Evolutionary conservation across 805 yeast genomes (phyloP).

Genomic region (Sungouiozyma ichnusensis): DNA sequence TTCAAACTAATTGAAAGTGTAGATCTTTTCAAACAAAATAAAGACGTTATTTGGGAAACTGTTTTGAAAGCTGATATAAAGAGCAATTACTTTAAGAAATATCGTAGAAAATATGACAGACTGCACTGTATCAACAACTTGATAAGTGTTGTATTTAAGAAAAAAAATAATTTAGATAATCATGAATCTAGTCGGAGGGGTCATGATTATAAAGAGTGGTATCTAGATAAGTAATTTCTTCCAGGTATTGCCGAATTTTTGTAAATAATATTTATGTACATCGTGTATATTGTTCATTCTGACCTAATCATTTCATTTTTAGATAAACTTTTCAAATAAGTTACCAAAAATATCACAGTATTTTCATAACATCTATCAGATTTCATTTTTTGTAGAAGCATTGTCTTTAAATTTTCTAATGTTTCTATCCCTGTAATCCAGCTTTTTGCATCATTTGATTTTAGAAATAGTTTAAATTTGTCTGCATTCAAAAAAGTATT

Average conservation of each 20-base stretch:
- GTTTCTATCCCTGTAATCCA: constrained; percentile 15
- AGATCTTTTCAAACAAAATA: constrained; percentile 30
- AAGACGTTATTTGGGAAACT: constrained; percentile 29
- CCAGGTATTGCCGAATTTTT: too few relatives aligned
- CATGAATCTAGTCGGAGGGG: too few relatives aligned
- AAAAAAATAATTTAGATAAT: too few relatives aligned
- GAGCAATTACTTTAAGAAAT: constrained; percentile 35
- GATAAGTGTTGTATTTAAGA: constrained; percentile 33
- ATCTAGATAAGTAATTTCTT: not conserved
- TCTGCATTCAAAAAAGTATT: constrained; percentile 13
- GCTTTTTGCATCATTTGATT: not conserved
- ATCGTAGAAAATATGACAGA: constrained; percentile 38
- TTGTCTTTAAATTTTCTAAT: constrained; percentile 38
- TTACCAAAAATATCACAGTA: constrained; percentile 39
- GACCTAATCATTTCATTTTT: constrained; percentile 8
- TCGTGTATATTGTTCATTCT: not conserved
- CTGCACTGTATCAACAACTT: constrained; percentile 44
- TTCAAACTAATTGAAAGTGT: constrained; percentile 33
- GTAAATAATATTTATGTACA: not conserved
- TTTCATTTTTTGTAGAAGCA: constrained; percentile 32
- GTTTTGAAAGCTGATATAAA: constrained; percentile 26
- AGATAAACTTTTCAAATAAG: constrained; percentile 42
- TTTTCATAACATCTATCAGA: constrained; percentile 37
- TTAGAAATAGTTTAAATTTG: constrained; percentile 13
- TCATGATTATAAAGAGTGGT: not conserved